Evolutionary conservation across 257 asterid species (phyloP).

Genomic region (Nicotiana attenuata): DNA sequence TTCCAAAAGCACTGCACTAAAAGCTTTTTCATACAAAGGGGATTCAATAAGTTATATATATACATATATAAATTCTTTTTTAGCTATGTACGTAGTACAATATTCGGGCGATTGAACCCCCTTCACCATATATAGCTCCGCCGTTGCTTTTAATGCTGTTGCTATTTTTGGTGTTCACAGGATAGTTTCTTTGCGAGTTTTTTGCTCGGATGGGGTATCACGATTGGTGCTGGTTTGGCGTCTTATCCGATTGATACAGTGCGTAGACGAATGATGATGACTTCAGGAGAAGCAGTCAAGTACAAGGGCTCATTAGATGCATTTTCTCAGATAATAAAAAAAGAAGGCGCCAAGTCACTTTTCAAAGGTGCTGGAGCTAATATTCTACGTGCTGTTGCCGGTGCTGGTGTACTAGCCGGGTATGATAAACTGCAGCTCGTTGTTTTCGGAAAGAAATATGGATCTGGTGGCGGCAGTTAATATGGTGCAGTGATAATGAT

Average conservation of each 20-base stretch:
- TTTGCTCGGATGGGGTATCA: slow-evolving; percentile 24
- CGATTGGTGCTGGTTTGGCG: slow-evolving; percentile 19
- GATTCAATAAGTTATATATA: no score
- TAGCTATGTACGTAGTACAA: no score
- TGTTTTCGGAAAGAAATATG: slow-evolving; percentile 18
- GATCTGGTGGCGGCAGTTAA: slow-evolving; percentile 20
- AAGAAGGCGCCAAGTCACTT: slow-evolving; percentile 15
- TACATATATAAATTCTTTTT: no score
- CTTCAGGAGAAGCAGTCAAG: slow-evolving; percentile 20
- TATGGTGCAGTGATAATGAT: neutral
- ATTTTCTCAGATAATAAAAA: slow-evolving; percentile 18
- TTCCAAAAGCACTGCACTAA: no score
- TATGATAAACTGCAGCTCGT: slow-evolving; percentile 18
- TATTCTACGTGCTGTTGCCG: slow-evolving; percentile 20
- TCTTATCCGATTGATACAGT: slow-evolving; percentile 19
- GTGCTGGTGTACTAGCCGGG: slow-evolving; percentile 23
- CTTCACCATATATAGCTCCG: no score
- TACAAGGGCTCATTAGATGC: slow-evolving; percentile 19
- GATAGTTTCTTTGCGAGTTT: slow-evolving; percentile 21
- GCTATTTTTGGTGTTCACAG: neutral
- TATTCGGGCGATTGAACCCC: no score
- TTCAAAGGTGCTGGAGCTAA: slow-evolving; percentile 22
- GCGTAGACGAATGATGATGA: slow-evolving; percentile 23
- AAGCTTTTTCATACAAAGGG: no score
- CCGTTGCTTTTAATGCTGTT: no score